phyloP scores from a whole-genome alignment of 2,329 filamentous ascomycete genomes.

The Trichophyton equinum region DNA sequence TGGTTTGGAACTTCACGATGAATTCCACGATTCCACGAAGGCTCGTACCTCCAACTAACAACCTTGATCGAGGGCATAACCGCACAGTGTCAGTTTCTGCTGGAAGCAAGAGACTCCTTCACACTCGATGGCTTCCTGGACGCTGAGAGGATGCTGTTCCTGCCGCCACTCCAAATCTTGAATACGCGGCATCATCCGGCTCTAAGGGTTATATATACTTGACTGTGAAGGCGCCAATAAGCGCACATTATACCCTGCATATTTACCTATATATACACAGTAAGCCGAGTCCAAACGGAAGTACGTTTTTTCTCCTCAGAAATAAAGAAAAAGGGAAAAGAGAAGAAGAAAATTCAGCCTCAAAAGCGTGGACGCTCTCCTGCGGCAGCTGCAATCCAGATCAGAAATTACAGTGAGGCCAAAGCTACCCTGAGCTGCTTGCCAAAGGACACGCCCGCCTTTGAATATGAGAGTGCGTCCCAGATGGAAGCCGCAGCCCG shows the following conservation, averaged over 20 bases:
- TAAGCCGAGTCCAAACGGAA: neutral
- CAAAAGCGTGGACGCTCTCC: neutral
- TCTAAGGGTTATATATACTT: neutral
- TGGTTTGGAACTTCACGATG: neutral
- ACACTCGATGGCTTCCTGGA: no score
- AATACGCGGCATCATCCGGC: no score
- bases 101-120: no score
- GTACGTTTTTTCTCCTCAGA: neutral
- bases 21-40: neutral
- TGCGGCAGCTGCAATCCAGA: neutral
- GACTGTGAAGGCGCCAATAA: neutral
- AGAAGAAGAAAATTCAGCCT: neutral
- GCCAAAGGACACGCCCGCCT: slow-evolving; percentile 2
- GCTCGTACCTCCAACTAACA: no score
- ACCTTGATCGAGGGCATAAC: no score
- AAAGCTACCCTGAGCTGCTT: neutral
- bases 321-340: neutral
- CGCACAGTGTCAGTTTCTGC: no score
- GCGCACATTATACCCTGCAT: no score
- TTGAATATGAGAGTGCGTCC: slow-evolving; percentile 3
- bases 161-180: no score
- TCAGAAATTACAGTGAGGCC: neutral
- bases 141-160: no score
- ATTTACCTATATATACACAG: no score
- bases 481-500: slow-evolving; percentile 4